Conservation (phyloP, 73 alveolate species). For the Uronychia binucleata region DNA sequence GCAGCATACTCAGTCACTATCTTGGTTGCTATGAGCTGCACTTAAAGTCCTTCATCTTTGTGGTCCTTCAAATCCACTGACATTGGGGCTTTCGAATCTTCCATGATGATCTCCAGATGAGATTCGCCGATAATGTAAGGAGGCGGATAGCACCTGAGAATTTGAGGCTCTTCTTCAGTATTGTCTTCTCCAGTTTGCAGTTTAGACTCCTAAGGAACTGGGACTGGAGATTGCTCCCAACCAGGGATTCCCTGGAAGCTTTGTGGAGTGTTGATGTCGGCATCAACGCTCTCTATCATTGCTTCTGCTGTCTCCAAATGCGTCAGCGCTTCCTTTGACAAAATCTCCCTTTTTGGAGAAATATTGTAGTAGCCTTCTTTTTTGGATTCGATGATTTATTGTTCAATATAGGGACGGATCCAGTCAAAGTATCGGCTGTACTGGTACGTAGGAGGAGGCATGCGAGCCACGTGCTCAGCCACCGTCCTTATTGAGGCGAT, state of each 20-base stretch:
- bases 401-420: constrained; percentile 55
- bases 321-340: constrained; percentile 4
- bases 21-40: neutral
- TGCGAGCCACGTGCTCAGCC: constrained; percentile 37
- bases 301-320: constrained; percentile 13
- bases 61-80: neutral
- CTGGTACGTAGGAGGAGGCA: constrained; percentile 69
- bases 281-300: neutral
- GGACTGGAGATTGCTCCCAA: neutral
- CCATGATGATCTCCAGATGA: neutral
- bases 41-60: neutral
- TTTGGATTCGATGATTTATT: constrained; percentile 28
- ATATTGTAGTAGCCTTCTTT: constrained; percentile 10
- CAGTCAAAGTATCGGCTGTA: constrained; percentile 60
- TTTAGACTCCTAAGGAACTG: neutral
- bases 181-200: neutral
- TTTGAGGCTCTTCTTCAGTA: no score
- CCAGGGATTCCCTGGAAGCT: no score
- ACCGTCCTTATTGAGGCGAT: constrained; percentile 40
- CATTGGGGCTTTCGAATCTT: neutral
- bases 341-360: constrained; percentile 34
- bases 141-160: neutral
- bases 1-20: neutral
- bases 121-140: neutral
- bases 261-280: neutral